phyloP scores from a whole-genome alignment of 805 yeast genomes.

The Wickerhamiella domercqiae region DNA sequence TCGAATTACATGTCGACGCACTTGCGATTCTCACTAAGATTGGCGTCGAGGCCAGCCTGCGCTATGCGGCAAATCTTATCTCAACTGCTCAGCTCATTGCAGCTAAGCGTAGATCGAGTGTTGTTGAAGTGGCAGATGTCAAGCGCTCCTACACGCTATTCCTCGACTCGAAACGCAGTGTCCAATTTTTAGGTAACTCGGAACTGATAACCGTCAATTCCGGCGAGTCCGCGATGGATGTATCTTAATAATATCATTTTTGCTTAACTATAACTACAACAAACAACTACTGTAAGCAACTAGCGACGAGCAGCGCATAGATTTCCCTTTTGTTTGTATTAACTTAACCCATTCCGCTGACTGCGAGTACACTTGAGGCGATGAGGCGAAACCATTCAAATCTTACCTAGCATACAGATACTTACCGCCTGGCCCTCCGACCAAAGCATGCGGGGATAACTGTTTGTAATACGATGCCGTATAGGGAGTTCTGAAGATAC shows the following conservation, averaged over 20 bases:
- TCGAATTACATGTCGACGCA: slow-evolving; percentile 67
- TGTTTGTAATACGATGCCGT: no score
- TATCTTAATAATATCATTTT: neutral
- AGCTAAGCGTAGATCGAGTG: slow-evolving; percentile 53
- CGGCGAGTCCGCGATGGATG: neutral
- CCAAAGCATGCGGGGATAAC: no score
- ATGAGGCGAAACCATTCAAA: no score
- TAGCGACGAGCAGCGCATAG: neutral
- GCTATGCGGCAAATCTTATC: slow-evolving; percentile 84
- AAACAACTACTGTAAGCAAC: no score
- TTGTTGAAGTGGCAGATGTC: slow-evolving; percentile 65
- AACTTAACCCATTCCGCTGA: neutral
- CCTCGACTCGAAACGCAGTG: slow-evolving; percentile 79
- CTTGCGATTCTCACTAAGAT: slow-evolving; percentile 76
- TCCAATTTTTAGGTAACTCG: slow-evolving; percentile 42
- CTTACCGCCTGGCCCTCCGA: no score
- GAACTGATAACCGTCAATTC: neutral
- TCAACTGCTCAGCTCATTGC: slow-evolving; percentile 83
- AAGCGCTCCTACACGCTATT: slow-evolving; percentile 78
- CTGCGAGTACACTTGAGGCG: no score
- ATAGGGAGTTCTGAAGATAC: no score
- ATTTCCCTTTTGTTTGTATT: neutral
- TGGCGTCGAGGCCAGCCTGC: slow-evolving; percentile 75
- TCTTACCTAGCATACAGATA: no score
- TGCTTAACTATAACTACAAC: no score